These are phyloP conservation scores for Glycine latifolia DNA, from an alignment of 306 rosid species.

Conservation along the genomic window DNA sequence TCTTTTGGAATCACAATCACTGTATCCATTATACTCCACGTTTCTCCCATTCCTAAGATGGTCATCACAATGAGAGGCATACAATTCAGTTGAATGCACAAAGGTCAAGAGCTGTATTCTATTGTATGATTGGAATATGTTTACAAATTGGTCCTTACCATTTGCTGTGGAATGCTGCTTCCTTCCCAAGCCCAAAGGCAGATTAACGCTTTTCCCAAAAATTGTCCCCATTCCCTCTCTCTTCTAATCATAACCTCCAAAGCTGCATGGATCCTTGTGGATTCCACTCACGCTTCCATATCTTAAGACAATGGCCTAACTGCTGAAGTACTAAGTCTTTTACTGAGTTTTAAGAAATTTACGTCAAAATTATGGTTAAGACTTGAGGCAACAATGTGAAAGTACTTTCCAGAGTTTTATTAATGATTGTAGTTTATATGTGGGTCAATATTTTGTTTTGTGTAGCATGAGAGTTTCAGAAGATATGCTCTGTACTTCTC, in stretches of 20 bases:
- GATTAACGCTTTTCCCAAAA: not conserved
- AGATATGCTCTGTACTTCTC: slow-evolving; percentile 28
- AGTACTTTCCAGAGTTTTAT: slow-evolving; percentile 36
- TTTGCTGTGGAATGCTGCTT: not conserved
- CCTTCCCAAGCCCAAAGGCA: not conserved
- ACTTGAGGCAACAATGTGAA: slow-evolving; percentile 26
- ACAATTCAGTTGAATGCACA: slow-evolving; percentile 19
- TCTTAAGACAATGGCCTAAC: not conserved
- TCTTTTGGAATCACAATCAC: slow-evolving; percentile 26
- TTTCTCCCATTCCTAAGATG: slow-evolving; percentile 25
- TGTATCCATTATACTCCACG: slow-evolving; percentile 32
- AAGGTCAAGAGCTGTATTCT: slow-evolving; percentile 6
- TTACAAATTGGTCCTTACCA: no score
- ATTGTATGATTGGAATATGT: slow-evolving; percentile 20
- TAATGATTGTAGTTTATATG: slow-evolving; percentile 38
- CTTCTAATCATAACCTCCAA: slow-evolving; percentile 1
- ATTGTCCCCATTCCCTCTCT: not conserved
- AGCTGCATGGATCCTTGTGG: not conserved
- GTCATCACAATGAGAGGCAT: slow-evolving; percentile 39
- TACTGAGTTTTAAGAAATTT: slow-evolving; percentile 8
- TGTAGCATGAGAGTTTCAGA: slow-evolving; percentile 4
- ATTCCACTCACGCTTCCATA: not conserved
- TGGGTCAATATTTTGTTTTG: slow-evolving; percentile 3
- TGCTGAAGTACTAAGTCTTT: not conserved
- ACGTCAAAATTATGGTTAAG: slow-evolving; percentile 22